phyloP scores from a whole-genome alignment of 352 stramenopile genomes.

The Phytophthora hybrid region DNA sequence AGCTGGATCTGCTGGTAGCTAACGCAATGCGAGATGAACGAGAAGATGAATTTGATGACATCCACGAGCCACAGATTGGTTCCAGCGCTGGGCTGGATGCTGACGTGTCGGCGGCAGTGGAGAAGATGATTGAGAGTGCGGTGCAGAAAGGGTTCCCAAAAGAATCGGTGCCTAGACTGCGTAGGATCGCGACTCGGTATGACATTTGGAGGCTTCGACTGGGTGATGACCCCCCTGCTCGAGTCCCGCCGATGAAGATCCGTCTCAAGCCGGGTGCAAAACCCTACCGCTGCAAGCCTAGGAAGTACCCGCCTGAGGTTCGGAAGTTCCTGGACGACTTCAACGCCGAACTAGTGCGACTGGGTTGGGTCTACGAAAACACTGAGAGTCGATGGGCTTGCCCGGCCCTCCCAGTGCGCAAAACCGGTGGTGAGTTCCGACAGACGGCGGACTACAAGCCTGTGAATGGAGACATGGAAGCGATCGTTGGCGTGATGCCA shows the following conservation, averaged over 20 bases:
- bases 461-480: conserved; percentile 19
- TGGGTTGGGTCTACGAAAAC: conserved; percentile 33
- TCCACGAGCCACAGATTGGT: conserved; percentile 8
- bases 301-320: conserved; percentile 22
- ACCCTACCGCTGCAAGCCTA: conserved; percentile 22
- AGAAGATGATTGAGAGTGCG: conserved; percentile 5
- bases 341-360: conserved; percentile 21
- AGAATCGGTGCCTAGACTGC: background rate
- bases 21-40: conserved; percentile 12
- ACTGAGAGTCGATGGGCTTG: conserved; percentile 24
- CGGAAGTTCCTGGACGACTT: conserved; percentile 21
- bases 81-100: background rate
- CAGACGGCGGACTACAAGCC: conserved; percentile 37
- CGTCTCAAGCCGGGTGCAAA: conserved; percentile 14
- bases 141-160: conserved; percentile 2
- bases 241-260: conserved; percentile 21
- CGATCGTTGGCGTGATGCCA: conserved; percentile 35
- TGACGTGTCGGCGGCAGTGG: conserved; percentile 4
- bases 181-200: conserved; percentile 14
- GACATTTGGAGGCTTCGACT: conserved; percentile 9
- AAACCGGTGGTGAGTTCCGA: conserved; percentile 19
- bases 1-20: background rate
- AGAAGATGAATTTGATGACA: conserved; percentile 5
- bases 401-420: too few relatives aligned
- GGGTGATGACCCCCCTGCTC: conserved; percentile 7